Evolutionary conservation across 257 asterid genomes (phyloP), one percentile per base, ranked within the genome.

Genomic region (Plantago major): DNA sequence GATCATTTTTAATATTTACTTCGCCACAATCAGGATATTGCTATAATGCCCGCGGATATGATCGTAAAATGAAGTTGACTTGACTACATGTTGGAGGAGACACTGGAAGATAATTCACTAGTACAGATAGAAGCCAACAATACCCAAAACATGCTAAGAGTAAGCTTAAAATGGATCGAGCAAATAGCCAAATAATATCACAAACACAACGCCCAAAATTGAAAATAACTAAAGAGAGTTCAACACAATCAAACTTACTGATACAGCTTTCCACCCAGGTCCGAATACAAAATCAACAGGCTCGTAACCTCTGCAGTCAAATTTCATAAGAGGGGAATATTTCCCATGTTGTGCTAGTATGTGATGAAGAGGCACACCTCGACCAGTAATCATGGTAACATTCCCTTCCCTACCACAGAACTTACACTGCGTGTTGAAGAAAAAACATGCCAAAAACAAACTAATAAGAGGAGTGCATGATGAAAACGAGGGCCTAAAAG

Each of bases 371-470:
- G 96, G 94, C 28, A 63, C 79, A 63, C 99, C 97, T 43, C 68
- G 81, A 60, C 97, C 95, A 17, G 82, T 50, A 58, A 84, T 71
- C 99, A 89, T 89, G 51, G 78, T 61, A 58, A 93, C 67, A 58
- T 81, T 93, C 50, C 96, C 99, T 12, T 90, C 95, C 82, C 95
- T 83, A 15, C 79, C 52, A 67, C 99, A 93, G 73, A 93, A 87
- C 83, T 93, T 89, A 55, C 99, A 93, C 99, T 93, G 81, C 12
- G 50, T 61, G 56, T 45, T 22, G 66, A 72, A 57, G 19, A 55
- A 14, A 60, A 42, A 58, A 46, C 58, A 14, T 62, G 60, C 72
- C 55, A 37, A 68, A 45, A 42, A 45, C 12, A 11, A 40, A 66
- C 26, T 62, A 56, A 18, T 33, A 18, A 58, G 45, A 15, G 42